Evolutionary conservation across 129 eudicot genomes (phyloP), one percentile per base, ranked within the genome.

Genomic region (Pittosporum tobira): DNA sequence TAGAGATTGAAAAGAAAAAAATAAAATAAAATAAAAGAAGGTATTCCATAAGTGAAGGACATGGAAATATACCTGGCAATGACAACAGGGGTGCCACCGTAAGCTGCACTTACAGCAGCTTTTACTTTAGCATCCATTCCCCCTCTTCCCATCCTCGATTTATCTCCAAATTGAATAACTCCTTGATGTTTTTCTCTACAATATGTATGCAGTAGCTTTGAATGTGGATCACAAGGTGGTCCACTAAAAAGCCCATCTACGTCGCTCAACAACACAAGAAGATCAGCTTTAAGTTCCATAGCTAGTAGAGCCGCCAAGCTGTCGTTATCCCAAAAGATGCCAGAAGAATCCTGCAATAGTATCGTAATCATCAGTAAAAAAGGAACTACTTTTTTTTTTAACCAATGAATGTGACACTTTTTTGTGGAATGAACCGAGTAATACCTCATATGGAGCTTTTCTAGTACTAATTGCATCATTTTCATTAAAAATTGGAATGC

Each of bases 71-170:
- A 81, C 96, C 96, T 88, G 74, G 97, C 83, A 37, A 90, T 85
- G 52, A 90, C 71, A 20, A 90, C 97, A 58, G 97, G 97, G 54
- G 85, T 79, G 49, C 97, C 97, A 65, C 88, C 94, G 74, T 85
- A 69, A 59, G 97, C 88, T 61, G 97, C 94, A 80, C 83, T 75
- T 53, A 80, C 87, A 67, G 97, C 95, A 73, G 97, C 95, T 85
- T 90, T 90, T 13, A 90, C 97, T 80, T 90, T 90, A 54, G 97
- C 97, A 7, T 88, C 82, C 97, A 90, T 90, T 7, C 95, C 97
- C 21, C 97, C 97, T 80, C 95, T 85, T 68, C 97, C 97, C 48
- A 90, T 64, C 74, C 97, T 71, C 7, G 97, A 90, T 67, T 90
- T 90, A 65, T 90, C 97, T 47, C 97, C 97, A 62, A 90, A 90